Evolutionary conservation across 83 land plant genomes (phyloP), one percentile per base, ranked within the genome.

Genomic region (Picea abies): DNA sequence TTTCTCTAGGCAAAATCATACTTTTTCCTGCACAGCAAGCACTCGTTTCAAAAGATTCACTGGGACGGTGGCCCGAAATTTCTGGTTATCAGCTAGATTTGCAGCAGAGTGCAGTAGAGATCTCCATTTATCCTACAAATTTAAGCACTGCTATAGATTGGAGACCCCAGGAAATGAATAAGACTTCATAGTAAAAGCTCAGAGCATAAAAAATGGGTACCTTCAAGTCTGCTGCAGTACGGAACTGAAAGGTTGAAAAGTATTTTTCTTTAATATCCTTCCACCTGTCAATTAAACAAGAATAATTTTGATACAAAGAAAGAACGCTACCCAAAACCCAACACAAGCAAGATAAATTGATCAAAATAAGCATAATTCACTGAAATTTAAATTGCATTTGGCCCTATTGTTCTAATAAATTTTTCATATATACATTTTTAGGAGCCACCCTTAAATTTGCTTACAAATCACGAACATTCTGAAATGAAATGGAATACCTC

Each of bases 221-320:
- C 75, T 70, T 71, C n/a, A 72, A 44, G 76, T 72, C 76, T 72
- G 76, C 1, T 44, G 76, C 76, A 44, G 76, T 72, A 19, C 76
- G 76, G 56, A 72, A 44, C 26, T 7, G 37, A 44, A n/a, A 72
- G 5, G 25, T 72, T 39, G 76, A 72, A 72, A 72, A 72, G 17
- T 72, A 41, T 49, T 39, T 72, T 44, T 72, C 76, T 9, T 44
- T 72, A 72, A 72, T n/a, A 44, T 44, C 23, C 52, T 20, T 47
- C 76, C 76, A 72, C 76, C 76, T 72, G 56, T 22, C 41, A 49
- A 72, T 19, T 6, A 72, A 37, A 39, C 8, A 56, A 44, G 19
- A 17, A 72, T 17, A 20, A 44, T 44, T 39, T 72, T 41, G 56
- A 44, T 72, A 19, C 5, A 11, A 44, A 44, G 56, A 35, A 20